phyloP scores from a whole-genome alignment of 2,329 filamentous ascomycete genomes.

The Talaromyces atroroseus region DNA sequence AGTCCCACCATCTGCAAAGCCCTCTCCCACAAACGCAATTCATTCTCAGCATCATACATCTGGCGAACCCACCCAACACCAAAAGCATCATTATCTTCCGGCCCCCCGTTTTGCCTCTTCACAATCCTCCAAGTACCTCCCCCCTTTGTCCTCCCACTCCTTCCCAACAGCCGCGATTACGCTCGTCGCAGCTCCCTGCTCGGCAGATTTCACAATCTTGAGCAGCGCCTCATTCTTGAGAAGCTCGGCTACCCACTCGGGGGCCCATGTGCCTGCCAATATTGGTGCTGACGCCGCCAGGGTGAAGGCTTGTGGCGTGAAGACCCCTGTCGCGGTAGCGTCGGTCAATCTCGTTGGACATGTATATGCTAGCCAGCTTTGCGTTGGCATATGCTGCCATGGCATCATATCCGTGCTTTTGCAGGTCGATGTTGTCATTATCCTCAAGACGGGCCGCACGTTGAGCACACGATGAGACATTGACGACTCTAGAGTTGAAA shows the following conservation, averaged over 20 bases:
- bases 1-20: slow-evolving; percentile 19
- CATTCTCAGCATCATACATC: slow-evolving; percentile 22
- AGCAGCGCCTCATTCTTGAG: not conserved
- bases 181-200: slow-evolving; percentile 35
- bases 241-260: not conserved
- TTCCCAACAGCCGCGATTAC: slow-evolving; percentile 28
- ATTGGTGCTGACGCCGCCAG: slow-evolving; percentile 17
- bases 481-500: slow-evolving; percentile 44
- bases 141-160: slow-evolving; percentile 26
- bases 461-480: slow-evolving; percentile 43
- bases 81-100: slow-evolving; percentile 1
- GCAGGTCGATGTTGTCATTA: slow-evolving; percentile 13
- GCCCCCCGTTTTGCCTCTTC: slow-evolving; percentile 7
- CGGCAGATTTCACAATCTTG: slow-evolving; percentile 22
- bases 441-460: slow-evolving; percentile 24
- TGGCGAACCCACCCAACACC: slow-evolving; percentile 6
- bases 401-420: slow-evolving; percentile 23
- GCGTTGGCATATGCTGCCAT: slow-evolving; percentile 42
- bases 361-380: slow-evolving; percentile 49
- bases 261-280: slow-evolving; percentile 2
- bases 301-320: slow-evolving; percentile 42
- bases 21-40: slow-evolving; percentile 28
- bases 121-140: slow-evolving; percentile 25
- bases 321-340: slow-evolving; percentile 41
- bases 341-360: slow-evolving; percentile 47